Evolutionary conservation across 129 eudicot genomes (phyloP).

Genomic region (Saussurea involucrata): DNA sequence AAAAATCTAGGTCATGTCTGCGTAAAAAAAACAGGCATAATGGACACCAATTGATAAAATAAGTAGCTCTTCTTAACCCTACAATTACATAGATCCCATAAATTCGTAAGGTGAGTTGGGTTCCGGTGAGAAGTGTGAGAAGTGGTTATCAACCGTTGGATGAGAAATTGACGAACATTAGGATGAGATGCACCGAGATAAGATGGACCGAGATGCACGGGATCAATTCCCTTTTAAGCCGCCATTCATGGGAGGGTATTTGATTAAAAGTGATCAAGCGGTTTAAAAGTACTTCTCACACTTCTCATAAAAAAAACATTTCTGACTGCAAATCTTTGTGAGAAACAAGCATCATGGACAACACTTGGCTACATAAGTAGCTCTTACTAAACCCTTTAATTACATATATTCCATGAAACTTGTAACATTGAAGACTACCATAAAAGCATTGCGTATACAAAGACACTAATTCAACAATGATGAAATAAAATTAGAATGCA

Average conservation of each 20-base stretch:
- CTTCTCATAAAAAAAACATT: no score
- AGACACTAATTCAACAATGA: neutral
- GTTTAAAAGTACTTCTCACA: no score
- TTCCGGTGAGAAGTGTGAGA: no score
- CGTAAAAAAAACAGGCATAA: neutral
- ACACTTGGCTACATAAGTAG: constrained; percentile 3
- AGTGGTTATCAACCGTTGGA: no score
- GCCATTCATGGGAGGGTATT: no score
- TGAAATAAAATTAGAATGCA: neutral
- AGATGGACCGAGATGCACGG: no score
- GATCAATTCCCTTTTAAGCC: no score
- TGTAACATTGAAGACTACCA: neutral
- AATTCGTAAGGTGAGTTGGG: neutral
- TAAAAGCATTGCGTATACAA: neutral
- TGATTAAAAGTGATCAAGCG: no score
- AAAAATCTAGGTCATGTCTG: no score
- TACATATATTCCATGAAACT: neutral
- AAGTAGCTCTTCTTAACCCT: neutral
- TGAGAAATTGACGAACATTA: no score
- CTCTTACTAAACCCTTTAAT: neutral
- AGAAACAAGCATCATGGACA: neutral
- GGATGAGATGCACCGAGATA: no score
- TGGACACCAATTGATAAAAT: neutral
- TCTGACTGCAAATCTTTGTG: neutral
- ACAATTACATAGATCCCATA: neutral